Evolutionary conservation across 2,329 filamentous ascomycete genomes (phyloP), one percentile per base, ranked within the genome.

Genomic region (Tolypocladium tundrense): DNA sequence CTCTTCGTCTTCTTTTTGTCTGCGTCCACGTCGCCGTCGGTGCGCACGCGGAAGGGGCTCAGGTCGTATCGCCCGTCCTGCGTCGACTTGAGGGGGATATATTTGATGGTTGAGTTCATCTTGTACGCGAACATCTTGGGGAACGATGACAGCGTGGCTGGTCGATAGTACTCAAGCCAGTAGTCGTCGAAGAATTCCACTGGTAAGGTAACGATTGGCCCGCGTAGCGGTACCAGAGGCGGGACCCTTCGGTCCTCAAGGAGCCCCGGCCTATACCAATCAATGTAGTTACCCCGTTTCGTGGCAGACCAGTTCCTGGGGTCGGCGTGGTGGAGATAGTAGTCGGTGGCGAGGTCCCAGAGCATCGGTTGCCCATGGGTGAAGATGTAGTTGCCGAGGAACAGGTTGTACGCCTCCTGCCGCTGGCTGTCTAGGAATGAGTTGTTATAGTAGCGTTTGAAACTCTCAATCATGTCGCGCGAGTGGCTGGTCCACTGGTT

Each of bases 401-500:
- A 99, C 11, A 99, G 78, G 65, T 99, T 99, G 72, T 97, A 97
- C 0, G 94, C 94, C 73, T 99, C 94, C 73, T 99, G 94, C 39
- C 94, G 86, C 69, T 99, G 94, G n/a, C 88, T 92, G 71, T 99
- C 94, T 10, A 99, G 82, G 70, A 99, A 99, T 0, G 93, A 96
- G 69, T 99, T 99, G 75, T 97, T 96, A 73, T 99, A 99, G 72
- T 97, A 99, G 35, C 94, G 85, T 72, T 97, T 99, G 78, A 99
- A 97, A 70, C 91, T 96, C 74, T 99, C 94, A 27, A 99, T 92
- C 93, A 99, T 97, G 71, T 99, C 94, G 64, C 94, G 84, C 2
- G 93, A 97, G 71, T 96, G 91, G 66, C 91, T 96, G 31, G 91
- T 96, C 94, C 94, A 99, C 70, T 97, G 93, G 64, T 97, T 97